A percentile compares a stretch with the other conserved stretches of the same genome.
These are phyloP conservation scores for Cylindrodendrum hubeiense DNA, from an alignment of 2,329 filamentous ascomycete genomes.

Conservation along the genomic window DNA sequence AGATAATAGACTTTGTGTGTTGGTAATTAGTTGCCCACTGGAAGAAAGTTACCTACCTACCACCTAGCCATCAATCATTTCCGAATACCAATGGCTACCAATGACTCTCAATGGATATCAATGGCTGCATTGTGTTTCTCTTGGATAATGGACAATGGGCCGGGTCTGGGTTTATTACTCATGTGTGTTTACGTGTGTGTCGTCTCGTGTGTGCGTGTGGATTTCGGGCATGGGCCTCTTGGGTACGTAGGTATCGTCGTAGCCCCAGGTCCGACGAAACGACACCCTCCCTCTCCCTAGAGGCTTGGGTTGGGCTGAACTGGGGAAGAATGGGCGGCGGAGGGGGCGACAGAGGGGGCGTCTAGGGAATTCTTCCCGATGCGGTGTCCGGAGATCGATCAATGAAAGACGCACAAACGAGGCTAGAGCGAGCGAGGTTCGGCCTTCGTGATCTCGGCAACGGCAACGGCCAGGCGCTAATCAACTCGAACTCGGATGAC, in stretches of 20 bases:
- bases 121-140: background rate
- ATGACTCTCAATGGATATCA: background rate
- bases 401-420: background rate
- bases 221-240: conserved; percentile 2
- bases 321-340: conserved; percentile 8
- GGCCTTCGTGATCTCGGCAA: conserved; percentile 11
- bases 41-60: too few species aligned
- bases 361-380: conserved; percentile 20
- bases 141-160: background rate
- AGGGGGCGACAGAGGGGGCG: too few species aligned
- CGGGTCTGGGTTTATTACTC: conserved; percentile 1
- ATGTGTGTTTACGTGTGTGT: conserved; percentile 10
- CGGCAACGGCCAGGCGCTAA: conserved; percentile 15
- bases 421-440: conserved; percentile 21
- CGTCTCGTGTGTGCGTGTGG: conserved; percentile 14
- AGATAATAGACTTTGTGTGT: background rate
- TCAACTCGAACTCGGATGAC: conserved; percentile 7
- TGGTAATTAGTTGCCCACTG: conserved; percentile 15
- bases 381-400: background rate
- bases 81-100: background rate
- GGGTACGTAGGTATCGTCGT: background rate
- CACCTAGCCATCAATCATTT: background rate
- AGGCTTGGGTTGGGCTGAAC: background rate
- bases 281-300: background rate
- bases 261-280: background rate